Base-by-base conservation (phyloP, 116 monocot genomes). In the Trichopus zeylanicus region DNA sequence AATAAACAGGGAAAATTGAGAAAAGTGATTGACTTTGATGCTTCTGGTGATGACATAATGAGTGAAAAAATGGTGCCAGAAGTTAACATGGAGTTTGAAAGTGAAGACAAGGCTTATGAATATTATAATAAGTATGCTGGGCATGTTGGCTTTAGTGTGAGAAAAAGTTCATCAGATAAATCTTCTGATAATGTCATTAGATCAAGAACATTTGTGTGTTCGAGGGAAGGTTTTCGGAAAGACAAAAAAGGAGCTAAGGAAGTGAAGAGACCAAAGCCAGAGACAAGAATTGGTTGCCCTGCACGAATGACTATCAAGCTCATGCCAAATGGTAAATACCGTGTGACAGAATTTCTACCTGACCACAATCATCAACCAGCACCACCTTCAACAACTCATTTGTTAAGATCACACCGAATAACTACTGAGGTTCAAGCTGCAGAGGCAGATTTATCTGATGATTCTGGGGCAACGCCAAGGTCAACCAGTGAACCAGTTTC, bases 201-300 rank as follows among this genome's bases (percentile, higher is more conserved):
- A 60, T 82, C 78, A 56, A 70, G 82, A 74, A 82, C 78, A 35
- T 82, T 82, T 77, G 82, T 82, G 1, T 82, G 82, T 77, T 82
- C 82, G 13, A 82, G 82, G 60, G 73, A 82, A 77, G 82, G 82
- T 26, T 82, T 82, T 26, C 72, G 82, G 15, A 77, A 77, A 42
- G 82, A 82, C 58, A n/a, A 82, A 82, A 62, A 82, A 29, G 82
- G 82, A 31, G 74, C 74, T 12, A 82, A 82, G 62, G 82, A 82
- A 51, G 82, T 82, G 37, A 82, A 82, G 57, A 77, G 77, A 29
- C 82, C 82, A 11, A 42, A 77, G 15, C 82, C 82, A 29, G n/a
- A n/a, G n/a, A n/a, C n/a, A n/a, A n/a, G n/a, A n/a, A n/a, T n/a
- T n/a, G n/a, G n/a, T n/a, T n/a, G 82, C 55, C 73, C 46, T 37